A percentile compares a stretch with the other conserved stretches of the same genome.
Conservation (phyloP, 2,329 filamentous ascomycete species). For the Cytospora paraplurivora region DNA sequence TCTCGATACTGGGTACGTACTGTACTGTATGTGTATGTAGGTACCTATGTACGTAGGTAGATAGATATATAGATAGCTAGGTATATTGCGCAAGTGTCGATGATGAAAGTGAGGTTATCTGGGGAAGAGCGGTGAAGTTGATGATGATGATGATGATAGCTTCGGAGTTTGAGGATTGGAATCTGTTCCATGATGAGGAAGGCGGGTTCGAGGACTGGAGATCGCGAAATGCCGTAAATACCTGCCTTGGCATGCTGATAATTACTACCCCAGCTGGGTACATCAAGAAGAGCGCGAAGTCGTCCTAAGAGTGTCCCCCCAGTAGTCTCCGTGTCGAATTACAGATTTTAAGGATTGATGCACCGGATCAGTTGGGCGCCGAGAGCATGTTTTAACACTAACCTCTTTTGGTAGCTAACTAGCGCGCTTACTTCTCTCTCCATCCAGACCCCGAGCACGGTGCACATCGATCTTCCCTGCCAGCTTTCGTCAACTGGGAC, state of each 20-base stretch:
- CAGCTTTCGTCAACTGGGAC: neutral
- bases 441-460: neutral
- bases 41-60: neutral
- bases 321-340: neutral
- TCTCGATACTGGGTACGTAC: no score
- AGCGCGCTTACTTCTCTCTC: neutral
- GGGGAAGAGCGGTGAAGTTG: neutral
- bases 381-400: neutral
- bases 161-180: neutral
- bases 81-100: no score
- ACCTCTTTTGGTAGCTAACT: neutral
- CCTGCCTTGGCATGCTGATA: no score
- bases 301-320: no score
- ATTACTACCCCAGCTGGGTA: no score
- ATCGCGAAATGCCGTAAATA: neutral
- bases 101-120: no score
- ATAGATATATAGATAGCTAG: neutral
- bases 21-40: neutral
- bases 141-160: no score
- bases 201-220: neutral
- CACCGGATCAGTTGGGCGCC: neutral
- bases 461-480: neutral
- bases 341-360: no score
- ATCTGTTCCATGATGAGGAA: neutral
- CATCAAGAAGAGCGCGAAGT: no score